Evolutionary conservation across 495 filamentous ascomycete genomes (phyloP).

Genomic region (Alectoria sarmentosa): DNA sequence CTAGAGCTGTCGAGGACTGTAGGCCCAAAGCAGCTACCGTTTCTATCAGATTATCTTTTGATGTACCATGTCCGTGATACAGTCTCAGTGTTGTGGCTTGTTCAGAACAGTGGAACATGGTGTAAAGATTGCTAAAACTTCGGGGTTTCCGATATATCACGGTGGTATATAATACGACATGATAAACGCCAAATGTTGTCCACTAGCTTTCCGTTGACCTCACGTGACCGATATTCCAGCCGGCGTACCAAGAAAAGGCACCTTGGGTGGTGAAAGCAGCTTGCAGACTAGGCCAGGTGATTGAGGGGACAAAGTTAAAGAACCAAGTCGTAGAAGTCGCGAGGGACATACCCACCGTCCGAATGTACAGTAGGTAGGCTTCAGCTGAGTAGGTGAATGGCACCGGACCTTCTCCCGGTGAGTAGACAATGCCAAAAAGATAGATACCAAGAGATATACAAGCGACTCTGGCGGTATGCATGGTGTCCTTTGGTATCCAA

Average conservation of each 20-base stretch:
- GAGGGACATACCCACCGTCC: slow-evolving; percentile 59
- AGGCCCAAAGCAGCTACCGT: neutral
- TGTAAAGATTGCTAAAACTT: neutral
- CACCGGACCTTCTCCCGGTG: slow-evolving; percentile 73
- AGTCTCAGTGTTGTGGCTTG: neutral
- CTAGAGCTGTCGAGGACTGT: neutral
- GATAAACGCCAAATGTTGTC: neutral
- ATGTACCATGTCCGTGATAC: neutral
- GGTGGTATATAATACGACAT: neutral
- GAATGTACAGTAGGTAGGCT: slow-evolving; percentile 70
- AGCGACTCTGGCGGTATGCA: slow-evolving; percentile 38
- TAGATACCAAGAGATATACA: slow-evolving; percentile 67
- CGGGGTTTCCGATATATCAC: neutral
- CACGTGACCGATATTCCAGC: slow-evolving; percentile 34
- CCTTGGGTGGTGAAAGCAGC: slow-evolving; percentile 49
- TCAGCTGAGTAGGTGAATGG: slow-evolving; percentile 82
- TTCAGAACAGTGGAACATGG: neutral
- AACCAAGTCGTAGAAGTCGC: slow-evolving; percentile 65
- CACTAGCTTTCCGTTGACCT: neutral
- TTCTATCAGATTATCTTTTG: neutral
- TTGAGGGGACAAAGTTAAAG: slow-evolving; percentile 58
- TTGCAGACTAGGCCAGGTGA: slow-evolving; percentile 57
- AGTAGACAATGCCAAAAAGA: slow-evolving; percentile 69
- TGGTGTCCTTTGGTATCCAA: slow-evolving; percentile 50
- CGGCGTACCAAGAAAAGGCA: slow-evolving; percentile 55